Percentiles rank a stretch among this genome's conserved stretches.
phyloP scores from a whole-genome alignment of 208 protist genomes.

The Leishmania tropica region DNA sequence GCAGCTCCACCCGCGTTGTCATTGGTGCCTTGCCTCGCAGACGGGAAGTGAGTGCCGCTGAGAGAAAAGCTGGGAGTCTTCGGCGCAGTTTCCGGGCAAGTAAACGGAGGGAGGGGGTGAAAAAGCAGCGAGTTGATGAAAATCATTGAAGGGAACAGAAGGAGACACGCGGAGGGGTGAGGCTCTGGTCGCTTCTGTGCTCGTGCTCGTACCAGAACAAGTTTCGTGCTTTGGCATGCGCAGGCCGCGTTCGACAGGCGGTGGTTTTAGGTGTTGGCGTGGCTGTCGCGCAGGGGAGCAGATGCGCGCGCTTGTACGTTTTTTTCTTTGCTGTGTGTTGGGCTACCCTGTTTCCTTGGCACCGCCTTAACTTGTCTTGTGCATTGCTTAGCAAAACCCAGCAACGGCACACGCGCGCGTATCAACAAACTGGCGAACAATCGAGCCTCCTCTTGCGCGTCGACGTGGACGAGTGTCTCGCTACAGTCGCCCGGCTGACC shows the following conservation, averaged over 20 bases:
- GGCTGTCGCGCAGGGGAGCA: neutral
- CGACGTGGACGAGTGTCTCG: neutral
- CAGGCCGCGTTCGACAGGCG: neutral
- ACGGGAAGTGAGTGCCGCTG: neutral
- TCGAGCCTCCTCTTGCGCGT: neutral
- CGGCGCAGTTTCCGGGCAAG: neutral
- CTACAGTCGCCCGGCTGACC: conserved; percentile 45
- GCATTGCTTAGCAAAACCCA: neutral
- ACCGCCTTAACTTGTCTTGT: no score
- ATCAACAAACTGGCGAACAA: neutral
- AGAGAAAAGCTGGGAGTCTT: neutral
- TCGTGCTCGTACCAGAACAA: neutral
- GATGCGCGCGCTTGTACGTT: neutral
- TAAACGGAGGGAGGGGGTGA: neutral
- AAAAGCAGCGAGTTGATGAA: neutral
- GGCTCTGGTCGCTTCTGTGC: no score
- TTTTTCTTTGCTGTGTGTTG: no score
- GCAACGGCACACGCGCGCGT: neutral
- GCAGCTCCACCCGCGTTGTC: conserved; percentile 64
- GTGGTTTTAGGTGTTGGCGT: neutral
- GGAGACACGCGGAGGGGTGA: neutral
- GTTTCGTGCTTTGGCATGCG: neutral
- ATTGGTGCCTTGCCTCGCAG: conserved; percentile 11
- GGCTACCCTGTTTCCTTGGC: neutral
- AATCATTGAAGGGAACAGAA: neutral